phyloP scores from a whole-genome alignment of 805 yeast species.

The Kodamaea sagamina region DNA sequence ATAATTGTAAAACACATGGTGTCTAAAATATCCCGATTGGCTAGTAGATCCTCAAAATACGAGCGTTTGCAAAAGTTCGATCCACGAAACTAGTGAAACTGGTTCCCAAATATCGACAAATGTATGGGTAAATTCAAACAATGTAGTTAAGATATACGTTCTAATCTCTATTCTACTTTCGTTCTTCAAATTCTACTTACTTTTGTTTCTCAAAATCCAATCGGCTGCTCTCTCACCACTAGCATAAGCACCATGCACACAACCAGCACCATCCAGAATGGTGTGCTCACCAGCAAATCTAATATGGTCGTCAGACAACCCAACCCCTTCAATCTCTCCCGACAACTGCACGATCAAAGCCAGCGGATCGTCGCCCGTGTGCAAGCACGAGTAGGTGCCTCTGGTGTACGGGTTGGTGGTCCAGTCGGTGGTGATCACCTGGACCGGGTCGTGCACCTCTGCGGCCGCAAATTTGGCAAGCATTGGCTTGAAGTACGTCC shows the following conservation, averaged over 20 bases:
- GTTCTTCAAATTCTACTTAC: background rate
- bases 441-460: constrained; percentile 27
- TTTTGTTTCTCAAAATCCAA: constrained; percentile 26
- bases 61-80: no score
- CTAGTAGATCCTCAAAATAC: no score
- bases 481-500: constrained; percentile 61
- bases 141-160: no score
- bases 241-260: constrained; percentile 87
- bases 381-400: constrained; percentile 80
- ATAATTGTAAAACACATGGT: no score
- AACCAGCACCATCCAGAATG: constrained; percentile 82
- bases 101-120: no score
- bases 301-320: constrained; percentile 53
- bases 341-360: constrained; percentile 61
- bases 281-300: constrained; percentile 95
- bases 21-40: no score
- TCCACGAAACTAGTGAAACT: no score
- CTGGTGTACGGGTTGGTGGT: constrained; percentile 72
- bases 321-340: constrained; percentile 34
- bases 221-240: constrained; percentile 65
- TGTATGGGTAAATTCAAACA: no score
- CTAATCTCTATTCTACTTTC: background rate
- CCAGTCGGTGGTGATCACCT: constrained; percentile 65
- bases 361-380: constrained; percentile 68
- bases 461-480: constrained; percentile 30